phyloP scores from a whole-genome alignment of 179 eudicot species.

The Kewa caespitosa region DNA sequence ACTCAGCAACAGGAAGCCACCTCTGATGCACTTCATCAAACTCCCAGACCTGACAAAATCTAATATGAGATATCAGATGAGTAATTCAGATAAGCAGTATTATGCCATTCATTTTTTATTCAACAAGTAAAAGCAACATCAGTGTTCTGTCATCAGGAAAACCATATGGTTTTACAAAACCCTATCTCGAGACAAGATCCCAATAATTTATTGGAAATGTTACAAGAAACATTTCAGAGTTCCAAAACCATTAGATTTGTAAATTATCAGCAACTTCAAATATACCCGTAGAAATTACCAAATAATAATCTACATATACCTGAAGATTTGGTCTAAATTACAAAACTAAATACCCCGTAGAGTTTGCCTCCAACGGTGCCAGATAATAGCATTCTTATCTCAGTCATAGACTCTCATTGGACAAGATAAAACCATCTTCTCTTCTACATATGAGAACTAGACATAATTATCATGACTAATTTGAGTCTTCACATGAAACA shows the following conservation, averaged over 20 bases:
- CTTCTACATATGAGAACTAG: too few species aligned
- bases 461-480: neutral
- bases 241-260: neutral
- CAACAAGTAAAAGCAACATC: neutral
- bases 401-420: too few species aligned
- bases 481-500: neutral
- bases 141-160: neutral
- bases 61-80: constrained; percentile 27
- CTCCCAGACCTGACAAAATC: constrained; percentile 79
- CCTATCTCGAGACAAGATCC: neutral
- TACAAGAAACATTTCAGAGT: neutral
- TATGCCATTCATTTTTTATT: neutral
- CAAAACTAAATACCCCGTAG: neutral
- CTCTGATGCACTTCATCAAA: constrained; percentile 93
- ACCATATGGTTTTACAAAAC: neutral
- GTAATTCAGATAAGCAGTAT: constrained; percentile 17
- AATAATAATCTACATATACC: neutral
- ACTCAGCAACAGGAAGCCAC: constrained; percentile 98
- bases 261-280: too few species aligned
- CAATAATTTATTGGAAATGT: neutral
- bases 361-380: too few species aligned
- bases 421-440: too few species aligned
- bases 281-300: too few species aligned
- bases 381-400: neutral
- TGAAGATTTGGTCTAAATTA: neutral